Base-by-base conservation (phyloP, 768 basidiomycete species). In the Boletus subcaerulescens region DNA sequence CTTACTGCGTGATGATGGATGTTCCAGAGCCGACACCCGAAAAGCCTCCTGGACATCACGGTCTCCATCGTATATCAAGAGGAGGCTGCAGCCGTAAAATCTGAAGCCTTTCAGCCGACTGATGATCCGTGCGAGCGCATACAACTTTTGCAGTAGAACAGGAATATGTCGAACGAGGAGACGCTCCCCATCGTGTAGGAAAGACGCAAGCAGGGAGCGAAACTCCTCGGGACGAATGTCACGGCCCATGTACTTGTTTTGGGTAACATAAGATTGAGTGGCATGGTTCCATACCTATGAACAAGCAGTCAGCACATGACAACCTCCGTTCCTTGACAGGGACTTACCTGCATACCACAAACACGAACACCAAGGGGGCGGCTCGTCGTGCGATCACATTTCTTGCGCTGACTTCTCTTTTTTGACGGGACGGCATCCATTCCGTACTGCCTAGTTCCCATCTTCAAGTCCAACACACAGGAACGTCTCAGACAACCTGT, bases 381-480 rank as follows among this genome's bases (percentile, higher is more conserved):
- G 70, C 94, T 98, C 20, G 97, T 98, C 48, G 97, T 98, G 51
- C 89, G 80, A 67, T 97, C 94, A 68, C 97, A 98, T 74, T 99
- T 99, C 74, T 97, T 97, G 51, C 95, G 84, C 75, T 99, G 97
- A 67, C 95, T 98, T 76, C 89, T 94, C 82, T 97, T 98, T 77
- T 99, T 99, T 49, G 84, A 77, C 1, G 86, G 74, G 10, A 88
- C 89, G 24, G 97, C 97, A 62, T 97, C 93, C 76, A 96, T 90
- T 18, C 97, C 97, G 72, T 98, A 98, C 74, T 99, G 97, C 33
- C 97, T 80, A 31, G 95, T 98, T n/a, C 97, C 97, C 97, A 98
- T 98, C 78, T 99, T 99, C 63, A 99, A 77, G 72, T 99, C 97
- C 65, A 98, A 83, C 40, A 99, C 96, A 65, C 97, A 99, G 10